Conservation (phyloP, 176 grass and related monocot species). For the Ampelocalamus luodianensis region DNA sequence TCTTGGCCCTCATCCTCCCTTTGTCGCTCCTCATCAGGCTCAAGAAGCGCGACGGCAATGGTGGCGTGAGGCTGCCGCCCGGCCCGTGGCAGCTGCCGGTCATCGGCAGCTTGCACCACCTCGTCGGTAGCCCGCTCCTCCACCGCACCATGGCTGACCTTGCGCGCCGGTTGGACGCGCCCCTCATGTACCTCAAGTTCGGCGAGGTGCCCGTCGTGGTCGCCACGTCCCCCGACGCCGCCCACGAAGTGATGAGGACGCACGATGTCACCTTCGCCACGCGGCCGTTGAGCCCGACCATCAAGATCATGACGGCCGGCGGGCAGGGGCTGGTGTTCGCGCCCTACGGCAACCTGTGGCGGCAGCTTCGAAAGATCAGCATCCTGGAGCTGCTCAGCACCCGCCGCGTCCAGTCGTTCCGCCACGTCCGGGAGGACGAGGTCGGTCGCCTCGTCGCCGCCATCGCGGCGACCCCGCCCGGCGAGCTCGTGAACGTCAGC, state of each 20-base stretch:
- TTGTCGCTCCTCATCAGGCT: constrained; percentile 32
- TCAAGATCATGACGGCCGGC: neutral
- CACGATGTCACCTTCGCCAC: constrained; percentile 35
- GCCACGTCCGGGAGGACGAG: too few relatives aligned
- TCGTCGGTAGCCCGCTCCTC: neutral
- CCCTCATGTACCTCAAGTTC: constrained; percentile 53
- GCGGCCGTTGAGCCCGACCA: neutral
- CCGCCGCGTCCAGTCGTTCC: too few relatives aligned
- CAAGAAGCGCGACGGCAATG: neutral
- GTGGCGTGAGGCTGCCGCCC: constrained; percentile 15
- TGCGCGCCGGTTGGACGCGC: neutral
- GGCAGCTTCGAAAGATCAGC: too few relatives aligned
- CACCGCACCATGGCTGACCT: constrained; percentile 46
- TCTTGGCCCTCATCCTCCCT: constrained; percentile 20
- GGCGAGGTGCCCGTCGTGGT: constrained; percentile 43
- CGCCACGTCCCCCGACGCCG: constrained; percentile 28
- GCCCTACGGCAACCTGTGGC: constrained; percentile 45
- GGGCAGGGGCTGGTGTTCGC: constrained; percentile 26
- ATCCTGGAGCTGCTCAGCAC: too few relatives aligned
- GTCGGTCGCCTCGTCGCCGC: too few relatives aligned
- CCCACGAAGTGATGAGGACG: constrained; percentile 27
- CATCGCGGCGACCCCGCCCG: too few relatives aligned
- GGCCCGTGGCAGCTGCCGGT: constrained; percentile 45
- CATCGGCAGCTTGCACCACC: constrained; percentile 57
- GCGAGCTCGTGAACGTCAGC: too few relatives aligned